Base-by-base conservation (phyloP, 257 asterid species). In the Rhazya stricta region DNA sequence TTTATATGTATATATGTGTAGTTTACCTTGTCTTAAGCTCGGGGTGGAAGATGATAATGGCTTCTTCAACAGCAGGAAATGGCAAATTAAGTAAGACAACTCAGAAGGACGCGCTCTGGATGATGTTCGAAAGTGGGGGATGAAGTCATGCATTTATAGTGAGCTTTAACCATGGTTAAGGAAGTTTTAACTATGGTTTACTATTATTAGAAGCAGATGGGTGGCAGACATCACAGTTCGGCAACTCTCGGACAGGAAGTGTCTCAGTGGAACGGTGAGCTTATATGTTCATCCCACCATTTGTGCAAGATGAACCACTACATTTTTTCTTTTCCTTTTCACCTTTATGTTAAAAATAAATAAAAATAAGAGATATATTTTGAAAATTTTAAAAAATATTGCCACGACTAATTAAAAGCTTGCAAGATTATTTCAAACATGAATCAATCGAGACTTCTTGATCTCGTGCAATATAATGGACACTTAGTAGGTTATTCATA, bases 141-240 rank as follows among this genome's bases (percentile, higher is more conserved):
- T 1, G 13, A 5, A 29, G 73, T 27, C 21, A 43, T 43, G 53
- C 12, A 2, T 43, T 45, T 69, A 42, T 34, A 43, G 54, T 37
- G 58, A 45, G 60, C 4, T 7, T 42, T 8, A 75, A 80, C 80
- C 71, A 75, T 32, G 80, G 80, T 80, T 75, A 69, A 73, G 70
- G 70, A 32, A 62, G 21, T 30, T 19, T 29, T 6, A 27, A 18
- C 78, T 61, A 60, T 66, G 71, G 78, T 72, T 73, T 60, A 45
- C 51, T 36, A 23, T 58, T 29, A 57, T 37, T 66, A 21, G 50
- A 37, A 32, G 43, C 9, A 2, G 4, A 13, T 1, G 25, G 70
- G 16, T 19, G 27, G 69, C 0, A 29, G 9, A 60, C 67, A 32
- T 2, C 68, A 61, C 42, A 13, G 68, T 30, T 61, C 21, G 68